These are phyloP conservation scores for Solanum clarkiae DNA, from an alignment of 257 asterid species.

Conservation along the genomic window DNA sequence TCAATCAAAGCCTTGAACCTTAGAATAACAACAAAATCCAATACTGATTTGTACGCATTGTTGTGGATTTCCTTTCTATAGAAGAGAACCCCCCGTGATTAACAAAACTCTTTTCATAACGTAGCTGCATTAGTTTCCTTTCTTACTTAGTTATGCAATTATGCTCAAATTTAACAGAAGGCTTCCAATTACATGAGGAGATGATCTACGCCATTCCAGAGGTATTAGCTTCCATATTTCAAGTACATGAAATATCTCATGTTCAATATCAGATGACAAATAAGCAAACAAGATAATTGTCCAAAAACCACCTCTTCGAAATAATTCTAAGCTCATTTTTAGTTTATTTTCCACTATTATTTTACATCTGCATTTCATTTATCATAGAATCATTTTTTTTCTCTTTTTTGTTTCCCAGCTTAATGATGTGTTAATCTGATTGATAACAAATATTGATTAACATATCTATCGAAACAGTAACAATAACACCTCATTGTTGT, in stretches of 20 bases:
- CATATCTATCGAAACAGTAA: neutral
- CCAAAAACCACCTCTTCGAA: neutral
- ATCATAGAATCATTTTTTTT: neutral
- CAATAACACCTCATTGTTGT: neutral
- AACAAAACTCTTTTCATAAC: neutral
- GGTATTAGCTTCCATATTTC: neutral
- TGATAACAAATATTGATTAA: neutral
- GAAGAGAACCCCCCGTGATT: neutral
- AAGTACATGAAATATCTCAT: neutral
- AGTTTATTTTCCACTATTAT: neutral
- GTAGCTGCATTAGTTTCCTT: neutral
- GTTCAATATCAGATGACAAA: neutral
- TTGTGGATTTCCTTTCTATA: neutral
- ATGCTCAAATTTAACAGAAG: neutral
- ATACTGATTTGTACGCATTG: neutral
- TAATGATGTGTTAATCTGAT: neutral
- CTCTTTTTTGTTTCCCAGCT: neutral
- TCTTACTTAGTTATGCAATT: neutral
- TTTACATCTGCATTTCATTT: neutral
- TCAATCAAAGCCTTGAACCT: neutral
- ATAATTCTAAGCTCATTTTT: neutral
- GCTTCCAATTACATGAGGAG: neutral
- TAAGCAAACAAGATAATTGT: neutral
- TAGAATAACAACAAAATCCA: neutral
- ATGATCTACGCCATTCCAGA: neutral